Evolutionary conservation across 2,329 filamentous ascomycete genomes (phyloP).

Genomic region (Fusarium poae): DNA sequence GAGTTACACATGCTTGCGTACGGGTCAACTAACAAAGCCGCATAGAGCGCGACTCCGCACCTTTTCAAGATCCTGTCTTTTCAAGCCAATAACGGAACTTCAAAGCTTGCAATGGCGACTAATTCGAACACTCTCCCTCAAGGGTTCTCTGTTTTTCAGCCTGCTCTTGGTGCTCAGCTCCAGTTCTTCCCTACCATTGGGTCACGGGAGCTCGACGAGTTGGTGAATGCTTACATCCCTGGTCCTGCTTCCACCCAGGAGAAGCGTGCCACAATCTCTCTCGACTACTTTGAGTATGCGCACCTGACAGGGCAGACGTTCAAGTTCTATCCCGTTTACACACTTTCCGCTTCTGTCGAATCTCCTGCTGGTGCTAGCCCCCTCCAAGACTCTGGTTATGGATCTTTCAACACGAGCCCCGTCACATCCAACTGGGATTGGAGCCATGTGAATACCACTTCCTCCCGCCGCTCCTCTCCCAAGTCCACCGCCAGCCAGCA

Average conservation of each 20-base stretch:
- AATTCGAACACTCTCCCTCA: slow-evolving; percentile 51
- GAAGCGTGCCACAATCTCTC: slow-evolving; percentile 69
- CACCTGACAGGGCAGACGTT: slow-evolving; percentile 68
- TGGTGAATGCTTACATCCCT: slow-evolving; percentile 70
- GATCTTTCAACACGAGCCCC: slow-evolving; percentile 64
- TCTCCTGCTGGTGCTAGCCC: slow-evolving; percentile 61
- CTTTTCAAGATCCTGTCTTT: slow-evolving; percentile 25
- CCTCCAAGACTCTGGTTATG: slow-evolving; percentile 61
- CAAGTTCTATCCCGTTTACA: slow-evolving; percentile 70
- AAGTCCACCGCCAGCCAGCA: slow-evolving; percentile 51
- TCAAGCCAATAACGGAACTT: slow-evolving; percentile 25
- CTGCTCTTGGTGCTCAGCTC: slow-evolving; percentile 66
- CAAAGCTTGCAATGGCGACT: slow-evolving; percentile 46
- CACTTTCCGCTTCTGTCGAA: slow-evolving; percentile 52
- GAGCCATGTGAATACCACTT: slow-evolving; percentile 54
- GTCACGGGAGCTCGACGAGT: slow-evolving; percentile 69
- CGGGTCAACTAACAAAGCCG: slow-evolving; percentile 25
- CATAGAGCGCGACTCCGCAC: slow-evolving; percentile 10
- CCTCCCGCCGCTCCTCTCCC: slow-evolving; percentile 49
- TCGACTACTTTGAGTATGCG: slow-evolving; percentile 70
- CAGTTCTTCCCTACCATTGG: slow-evolving; percentile 77
- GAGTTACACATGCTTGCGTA: slow-evolving; percentile 12
- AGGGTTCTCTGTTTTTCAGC: slow-evolving; percentile 73
- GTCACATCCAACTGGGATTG: slow-evolving; percentile 63
- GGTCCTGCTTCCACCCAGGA: slow-evolving; percentile 67